Percentiles rank a stretch among this genome's conserved stretches.
These are phyloP conservation scores for Pseudohalonectria lignicola DNA, from an alignment of 2,329 filamentous ascomycete species.

Conservation along the genomic window DNA sequence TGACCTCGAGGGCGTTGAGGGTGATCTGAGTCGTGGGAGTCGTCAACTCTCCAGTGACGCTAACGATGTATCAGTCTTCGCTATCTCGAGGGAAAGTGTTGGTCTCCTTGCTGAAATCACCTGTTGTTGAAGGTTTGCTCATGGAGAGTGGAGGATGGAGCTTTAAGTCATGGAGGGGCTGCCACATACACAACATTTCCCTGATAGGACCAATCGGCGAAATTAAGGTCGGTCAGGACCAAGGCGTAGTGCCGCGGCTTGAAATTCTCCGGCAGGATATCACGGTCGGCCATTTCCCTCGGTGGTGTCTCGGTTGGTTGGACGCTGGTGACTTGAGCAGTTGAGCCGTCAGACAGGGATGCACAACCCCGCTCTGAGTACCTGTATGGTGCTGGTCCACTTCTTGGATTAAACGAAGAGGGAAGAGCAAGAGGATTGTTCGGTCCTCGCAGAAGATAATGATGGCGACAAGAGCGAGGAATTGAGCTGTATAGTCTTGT, in stretches of 20 bases:
- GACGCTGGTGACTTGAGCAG: no score
- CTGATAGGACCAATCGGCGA: conserved; percentile 63
- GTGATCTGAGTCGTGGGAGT: conserved; percentile 66
- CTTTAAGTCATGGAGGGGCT: no score
- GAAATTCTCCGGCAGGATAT: conserved; percentile 51
- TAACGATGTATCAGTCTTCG: conserved; percentile 18
- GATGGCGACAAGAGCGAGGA: no score
- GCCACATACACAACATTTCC: conserved; percentile 61
- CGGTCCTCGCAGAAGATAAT: no score
- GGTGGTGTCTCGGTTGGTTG: no score
- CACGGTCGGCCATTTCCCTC: conserved; percentile 53
- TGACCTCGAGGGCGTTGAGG: conserved; percentile 78
- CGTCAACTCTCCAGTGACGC: conserved; percentile 64
- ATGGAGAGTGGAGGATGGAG: conserved; percentile 1
- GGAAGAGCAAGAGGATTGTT: no score
- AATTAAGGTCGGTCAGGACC: conserved; percentile 73
- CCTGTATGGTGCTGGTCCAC: no score
- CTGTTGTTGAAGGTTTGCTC: neutral
- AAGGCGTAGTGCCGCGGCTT: conserved; percentile 82
- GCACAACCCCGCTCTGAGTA: no score
- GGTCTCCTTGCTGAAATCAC: neutral
- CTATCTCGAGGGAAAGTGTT: no score
- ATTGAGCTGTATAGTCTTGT: no score
- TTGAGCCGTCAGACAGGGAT: no score
- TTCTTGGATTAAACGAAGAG: no score